A percentile compares a stretch with the other conserved stretches of the same genome.
phyloP scores from a whole-genome alignment of 192 early-diverging fungal species.

The Linnemannia elongata region DNA sequence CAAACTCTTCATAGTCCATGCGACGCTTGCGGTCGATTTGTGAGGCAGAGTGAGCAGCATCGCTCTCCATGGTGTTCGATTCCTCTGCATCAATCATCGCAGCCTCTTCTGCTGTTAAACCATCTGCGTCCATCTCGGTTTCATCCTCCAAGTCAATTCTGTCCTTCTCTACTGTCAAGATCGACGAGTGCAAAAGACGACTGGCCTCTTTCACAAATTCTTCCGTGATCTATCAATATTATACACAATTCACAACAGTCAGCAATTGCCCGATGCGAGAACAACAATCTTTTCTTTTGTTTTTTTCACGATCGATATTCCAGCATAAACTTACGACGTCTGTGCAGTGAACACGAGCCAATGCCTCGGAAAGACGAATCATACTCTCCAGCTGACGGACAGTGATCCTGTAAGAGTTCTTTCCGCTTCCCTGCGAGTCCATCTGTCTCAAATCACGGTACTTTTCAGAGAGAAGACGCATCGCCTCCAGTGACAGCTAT shows the following conservation, averaged over 20 bases:
- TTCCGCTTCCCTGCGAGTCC: constrained; percentile 78
- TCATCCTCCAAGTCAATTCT: constrained; percentile 76
- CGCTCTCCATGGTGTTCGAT: constrained; percentile 43
- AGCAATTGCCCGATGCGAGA: neutral
- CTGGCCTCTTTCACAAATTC: constrained; percentile 89
- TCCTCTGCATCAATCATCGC: constrained; percentile 11
- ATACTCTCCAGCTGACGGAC: constrained; percentile 97
- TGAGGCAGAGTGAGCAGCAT: constrained; percentile 10
- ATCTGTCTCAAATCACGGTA: constrained; percentile 91
- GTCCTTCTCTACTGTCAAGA: constrained; percentile 88
- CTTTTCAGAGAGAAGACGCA: constrained; percentile 80
- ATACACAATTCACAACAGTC: neutral
- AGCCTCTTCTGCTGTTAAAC: constrained; percentile 50
- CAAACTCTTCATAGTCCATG: constrained; percentile 55
- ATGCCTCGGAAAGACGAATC: constrained; percentile 95
- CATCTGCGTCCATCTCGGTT: constrained; percentile 41
- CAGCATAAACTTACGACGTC: constrained; percentile 58
- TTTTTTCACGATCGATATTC: neutral
- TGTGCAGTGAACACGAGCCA: constrained; percentile 88
- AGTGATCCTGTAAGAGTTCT: constrained; percentile 92
- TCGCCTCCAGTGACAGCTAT: constrained; percentile 81
- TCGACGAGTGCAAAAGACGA: constrained; percentile 87
- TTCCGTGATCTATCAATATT: constrained; percentile 68
- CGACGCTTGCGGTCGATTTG: constrained; percentile 36
- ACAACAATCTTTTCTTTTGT: neutral